Conservation (phyloP, 148 eudicot species). For the Fagopyrum homotropicum region DNA sequence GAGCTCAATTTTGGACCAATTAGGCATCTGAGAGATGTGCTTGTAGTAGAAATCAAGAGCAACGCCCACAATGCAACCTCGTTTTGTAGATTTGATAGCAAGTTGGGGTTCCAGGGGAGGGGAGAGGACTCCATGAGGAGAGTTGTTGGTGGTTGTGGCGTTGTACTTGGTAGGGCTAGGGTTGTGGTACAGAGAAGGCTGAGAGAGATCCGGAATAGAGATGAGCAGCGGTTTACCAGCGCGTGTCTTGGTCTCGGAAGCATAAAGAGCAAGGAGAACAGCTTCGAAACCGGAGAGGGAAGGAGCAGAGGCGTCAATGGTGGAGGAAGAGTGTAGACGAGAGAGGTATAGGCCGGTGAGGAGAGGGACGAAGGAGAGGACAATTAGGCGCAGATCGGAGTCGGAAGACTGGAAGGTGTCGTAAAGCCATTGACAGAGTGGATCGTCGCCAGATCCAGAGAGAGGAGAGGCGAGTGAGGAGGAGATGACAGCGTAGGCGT, state of each 20-base stretch:
- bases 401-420: constrained; percentile 72
- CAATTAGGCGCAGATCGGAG: constrained; percentile 57
- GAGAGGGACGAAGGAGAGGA: constrained; percentile 58
- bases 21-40: constrained; percentile 76
- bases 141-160: constrained; percentile 10
- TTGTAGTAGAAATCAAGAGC: constrained; percentile 62
- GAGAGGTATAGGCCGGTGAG: constrained; percentile 48
- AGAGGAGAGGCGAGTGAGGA: constrained; percentile 38
- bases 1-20: constrained; percentile 75
- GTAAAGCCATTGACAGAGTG: constrained; percentile 86
- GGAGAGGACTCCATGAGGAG: constrained; percentile 41
- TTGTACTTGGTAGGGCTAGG: constrained; percentile 12
- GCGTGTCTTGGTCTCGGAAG: constrained; percentile 57
- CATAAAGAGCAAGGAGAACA: constrained; percentile 58
- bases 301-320: constrained; percentile 21
- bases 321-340: constrained; percentile 38
- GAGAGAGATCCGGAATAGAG: constrained; percentile 61
- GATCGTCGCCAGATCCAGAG: constrained; percentile 65
- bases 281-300: constrained; percentile 88
- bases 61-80: constrained; percentile 70
- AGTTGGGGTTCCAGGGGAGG: constrained; percentile 73
- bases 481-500: constrained; percentile 59
- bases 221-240: constrained; percentile 55
- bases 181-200: constrained; percentile 73
- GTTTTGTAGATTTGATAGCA: constrained; percentile 79